phyloP scores from a whole-genome alignment of 73 alveolate species.

The Symbiodinium pilosum region DNA sequence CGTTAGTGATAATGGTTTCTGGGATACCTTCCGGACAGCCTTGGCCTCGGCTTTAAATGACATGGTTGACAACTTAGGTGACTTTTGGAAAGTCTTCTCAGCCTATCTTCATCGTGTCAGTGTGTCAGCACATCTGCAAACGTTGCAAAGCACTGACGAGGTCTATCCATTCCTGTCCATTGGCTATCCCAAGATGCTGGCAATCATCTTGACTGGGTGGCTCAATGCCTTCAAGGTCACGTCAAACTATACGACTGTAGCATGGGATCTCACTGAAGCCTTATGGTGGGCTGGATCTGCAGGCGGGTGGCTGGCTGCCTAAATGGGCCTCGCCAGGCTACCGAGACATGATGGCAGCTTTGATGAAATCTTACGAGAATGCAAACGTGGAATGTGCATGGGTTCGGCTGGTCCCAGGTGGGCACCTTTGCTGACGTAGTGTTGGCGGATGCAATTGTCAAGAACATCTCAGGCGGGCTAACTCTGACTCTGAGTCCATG shows the following conservation, averaged over 20 bases:
- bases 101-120: constrained; percentile 40
- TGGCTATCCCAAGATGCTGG: constrained; percentile 48
- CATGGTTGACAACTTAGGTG: not conserved
- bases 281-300: no score
- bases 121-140: no score
- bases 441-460: constrained; percentile 71
- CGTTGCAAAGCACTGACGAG: not conserved
- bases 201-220: constrained; percentile 52
- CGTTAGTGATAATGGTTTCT: constrained; percentile 77
- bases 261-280: not conserved
- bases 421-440: constrained; percentile 88
- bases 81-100: not conserved
- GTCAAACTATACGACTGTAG: not conserved
- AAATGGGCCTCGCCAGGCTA: constrained; percentile 76
- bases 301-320: constrained; percentile 93
- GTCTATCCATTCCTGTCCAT: constrained; percentile 79
- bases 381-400: no score
- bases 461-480: constrained; percentile 60
- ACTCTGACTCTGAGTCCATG: no score
- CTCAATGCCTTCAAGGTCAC: constrained; percentile 45
- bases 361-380: no score
- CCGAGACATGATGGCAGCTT: constrained; percentile 66
- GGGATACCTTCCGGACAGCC: constrained; percentile 85
- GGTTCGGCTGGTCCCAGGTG: constrained; percentile 11
- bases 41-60: no score